Evolutionary conservation across 2,329 filamentous ascomycete genomes (phyloP).

Genomic region (Nemania serpens): DNA sequence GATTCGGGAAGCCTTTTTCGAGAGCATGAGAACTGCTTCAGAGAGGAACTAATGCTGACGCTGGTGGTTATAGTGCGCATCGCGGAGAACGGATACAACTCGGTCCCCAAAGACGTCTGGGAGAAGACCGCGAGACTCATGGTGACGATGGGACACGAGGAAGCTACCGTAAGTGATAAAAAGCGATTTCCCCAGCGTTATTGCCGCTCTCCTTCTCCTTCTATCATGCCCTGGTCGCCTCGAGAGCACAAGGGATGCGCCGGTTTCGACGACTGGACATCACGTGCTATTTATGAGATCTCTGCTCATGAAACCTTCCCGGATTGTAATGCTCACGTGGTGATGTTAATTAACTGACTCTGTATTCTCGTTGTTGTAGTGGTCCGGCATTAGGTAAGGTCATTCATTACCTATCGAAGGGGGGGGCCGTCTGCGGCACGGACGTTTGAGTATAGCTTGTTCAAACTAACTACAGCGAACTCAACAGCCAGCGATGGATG

Average conservation of each 20-base stretch:
- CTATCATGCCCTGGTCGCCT: neutral
- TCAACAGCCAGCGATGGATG: constrained; percentile 20
- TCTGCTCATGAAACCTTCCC: too few relatives aligned
- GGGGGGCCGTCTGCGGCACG: neutral
- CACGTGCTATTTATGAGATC: too few relatives aligned
- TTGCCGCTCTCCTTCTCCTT: neutral
- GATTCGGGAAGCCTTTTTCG: too few relatives aligned
- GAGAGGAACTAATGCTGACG: neutral
- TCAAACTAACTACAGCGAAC: constrained; percentile 7
- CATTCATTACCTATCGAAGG: neutral
- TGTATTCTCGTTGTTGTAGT: neutral
- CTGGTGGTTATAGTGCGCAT: constrained; percentile 13
- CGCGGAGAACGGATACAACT: neutral
- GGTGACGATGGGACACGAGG: constrained; percentile 4
- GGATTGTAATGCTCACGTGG: too few relatives aligned
- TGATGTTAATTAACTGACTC: constrained; percentile 8
- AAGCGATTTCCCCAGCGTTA: neutral
- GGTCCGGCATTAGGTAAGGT: constrained; percentile 13
- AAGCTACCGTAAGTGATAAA: constrained; percentile 11
- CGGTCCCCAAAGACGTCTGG: neutral
- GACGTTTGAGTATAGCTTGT: neutral
- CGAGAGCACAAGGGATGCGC: neutral
- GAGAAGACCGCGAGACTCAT: constrained; percentile 1
- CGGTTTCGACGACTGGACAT: too few relatives aligned
- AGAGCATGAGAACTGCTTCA: too few relatives aligned